Conservation (phyloP, 73 alveolate genomes). For the Durusdinium trenchii region DNA sequence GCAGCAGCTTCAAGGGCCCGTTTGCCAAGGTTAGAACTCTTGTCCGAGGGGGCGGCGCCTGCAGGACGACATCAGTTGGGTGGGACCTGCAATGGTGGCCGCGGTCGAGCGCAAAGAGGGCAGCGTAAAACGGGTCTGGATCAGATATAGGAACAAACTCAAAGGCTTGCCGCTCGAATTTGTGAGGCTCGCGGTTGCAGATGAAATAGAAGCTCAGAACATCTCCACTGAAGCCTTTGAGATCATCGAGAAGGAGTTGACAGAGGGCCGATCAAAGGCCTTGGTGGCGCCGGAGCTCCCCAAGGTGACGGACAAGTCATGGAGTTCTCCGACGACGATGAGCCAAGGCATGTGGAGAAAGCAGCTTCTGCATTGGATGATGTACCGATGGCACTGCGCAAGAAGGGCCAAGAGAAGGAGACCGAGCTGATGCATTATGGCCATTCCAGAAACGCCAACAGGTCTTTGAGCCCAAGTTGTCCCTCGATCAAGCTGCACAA, state of each 20-base stretch:
- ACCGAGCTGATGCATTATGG: no score
- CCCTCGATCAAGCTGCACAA: neutral
- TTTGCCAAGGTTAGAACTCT: no score
- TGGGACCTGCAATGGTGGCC: neutral
- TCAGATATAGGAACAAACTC: no score
- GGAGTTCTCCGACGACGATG: slow-evolving; percentile 7
- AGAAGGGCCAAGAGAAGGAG: neutral
- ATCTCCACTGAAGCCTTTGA: neutral
- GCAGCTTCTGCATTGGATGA: neutral
- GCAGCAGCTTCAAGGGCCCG: neutral
- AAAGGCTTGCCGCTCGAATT: neutral
- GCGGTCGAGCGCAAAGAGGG: neutral
- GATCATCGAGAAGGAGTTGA: neutral
- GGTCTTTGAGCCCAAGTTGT: neutral
- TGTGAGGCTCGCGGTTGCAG: neutral
- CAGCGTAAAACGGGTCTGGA: neutral
- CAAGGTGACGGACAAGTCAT: neutral
- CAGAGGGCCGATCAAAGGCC: no score
- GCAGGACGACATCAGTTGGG: neutral
- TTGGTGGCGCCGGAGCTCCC: neutral
- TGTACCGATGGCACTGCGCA: neutral
- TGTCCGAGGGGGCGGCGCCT: no score
- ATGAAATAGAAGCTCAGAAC: neutral
- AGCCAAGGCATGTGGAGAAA: neutral
- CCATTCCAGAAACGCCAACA: no score